phyloP scores from a whole-genome alignment of 108 stramenopile genomes.

The Cyclotella kingstonii region DNA sequence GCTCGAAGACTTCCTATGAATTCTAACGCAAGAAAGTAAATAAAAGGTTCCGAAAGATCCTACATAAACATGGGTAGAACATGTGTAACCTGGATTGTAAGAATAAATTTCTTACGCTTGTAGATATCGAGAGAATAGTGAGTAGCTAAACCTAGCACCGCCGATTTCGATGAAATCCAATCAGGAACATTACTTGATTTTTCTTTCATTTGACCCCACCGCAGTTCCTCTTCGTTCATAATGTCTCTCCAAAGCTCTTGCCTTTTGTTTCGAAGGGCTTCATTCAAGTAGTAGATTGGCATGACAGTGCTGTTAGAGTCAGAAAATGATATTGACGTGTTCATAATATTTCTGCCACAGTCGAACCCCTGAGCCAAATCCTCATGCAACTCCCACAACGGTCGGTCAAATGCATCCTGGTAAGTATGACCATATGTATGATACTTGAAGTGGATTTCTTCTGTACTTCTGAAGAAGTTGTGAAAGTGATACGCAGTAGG shows the following conservation, averaged over 20 bases:
- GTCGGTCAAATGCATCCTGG: constrained; percentile 5
- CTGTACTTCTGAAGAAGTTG: constrained; percentile 37
- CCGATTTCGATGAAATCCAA: background rate
- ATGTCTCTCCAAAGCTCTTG: constrained; percentile 3
- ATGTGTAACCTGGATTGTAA: no score
- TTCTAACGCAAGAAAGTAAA: no score
- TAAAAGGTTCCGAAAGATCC: no score
- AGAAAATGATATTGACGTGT: background rate
- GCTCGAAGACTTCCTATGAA: constrained; percentile 65
- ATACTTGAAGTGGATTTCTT: constrained; percentile 43
- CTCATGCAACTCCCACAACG: constrained; percentile 24
- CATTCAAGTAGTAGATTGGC: constrained; percentile 26
- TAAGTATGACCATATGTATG: constrained; percentile 43
- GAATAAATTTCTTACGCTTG: no score
- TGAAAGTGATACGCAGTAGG: constrained; percentile 51
- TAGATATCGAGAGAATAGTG: constrained; percentile 36
- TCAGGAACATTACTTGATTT: background rate
- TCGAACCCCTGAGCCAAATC: constrained; percentile 20
- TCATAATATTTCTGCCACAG: constrained; percentile 17
- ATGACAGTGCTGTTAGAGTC: background rate
- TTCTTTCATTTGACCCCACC: no score
- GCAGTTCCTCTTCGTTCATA: background rate
- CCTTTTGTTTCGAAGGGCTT: background rate
- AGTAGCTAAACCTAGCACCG: constrained; percentile 52
- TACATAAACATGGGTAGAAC: no score